phyloP scores from a whole-genome alignment of 768 basidiomycete genomes.

The Boletellus ananas region DNA sequence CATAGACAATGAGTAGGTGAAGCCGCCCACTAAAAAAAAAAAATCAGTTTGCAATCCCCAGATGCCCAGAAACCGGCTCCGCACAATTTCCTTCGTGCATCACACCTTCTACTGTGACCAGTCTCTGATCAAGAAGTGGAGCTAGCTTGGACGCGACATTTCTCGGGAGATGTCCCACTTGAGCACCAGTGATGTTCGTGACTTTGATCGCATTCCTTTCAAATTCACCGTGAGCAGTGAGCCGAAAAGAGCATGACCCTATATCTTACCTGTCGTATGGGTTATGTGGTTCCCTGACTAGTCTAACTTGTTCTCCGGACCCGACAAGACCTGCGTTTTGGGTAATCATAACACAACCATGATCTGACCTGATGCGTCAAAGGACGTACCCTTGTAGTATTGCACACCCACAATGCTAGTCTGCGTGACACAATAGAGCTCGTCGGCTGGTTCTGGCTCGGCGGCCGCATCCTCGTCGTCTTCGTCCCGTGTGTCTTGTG shows the following conservation, averaged over 20 bases:
- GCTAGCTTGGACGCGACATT: constrained; percentile 57
- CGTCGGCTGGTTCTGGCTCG: constrained; percentile 55
- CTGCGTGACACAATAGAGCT: constrained; percentile 57
- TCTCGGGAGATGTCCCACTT: constrained; percentile 81
- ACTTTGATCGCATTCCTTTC: constrained; percentile 77
- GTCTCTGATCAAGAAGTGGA: constrained; percentile 61
- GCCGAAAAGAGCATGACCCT: not conserved
- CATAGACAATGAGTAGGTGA: constrained; percentile 59
- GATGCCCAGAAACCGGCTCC: constrained; percentile 1
- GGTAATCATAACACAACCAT: not conserved
- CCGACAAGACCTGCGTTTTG: constrained; percentile 67
- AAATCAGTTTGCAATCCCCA: constrained; percentile 1
- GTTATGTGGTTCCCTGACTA: constrained; percentile 66
- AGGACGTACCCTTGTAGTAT: constrained; percentile 62
- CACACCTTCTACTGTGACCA: constrained; percentile 70
- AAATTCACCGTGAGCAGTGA: not conserved
- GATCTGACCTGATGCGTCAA: not conserved
- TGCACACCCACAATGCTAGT: constrained; percentile 79
- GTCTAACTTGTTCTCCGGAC: constrained; percentile 68
- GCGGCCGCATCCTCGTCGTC: constrained; percentile 37
- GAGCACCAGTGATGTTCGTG: constrained; percentile 63
- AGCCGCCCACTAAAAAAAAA: constrained; percentile 38
- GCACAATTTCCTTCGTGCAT: constrained; percentile 65
- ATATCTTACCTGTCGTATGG: constrained; percentile 55
- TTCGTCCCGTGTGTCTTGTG: constrained; percentile 32